phyloP scores from a whole-genome alignment of 768 basidiomycete genomes.

The Rhizopogon roseolus region DNA sequence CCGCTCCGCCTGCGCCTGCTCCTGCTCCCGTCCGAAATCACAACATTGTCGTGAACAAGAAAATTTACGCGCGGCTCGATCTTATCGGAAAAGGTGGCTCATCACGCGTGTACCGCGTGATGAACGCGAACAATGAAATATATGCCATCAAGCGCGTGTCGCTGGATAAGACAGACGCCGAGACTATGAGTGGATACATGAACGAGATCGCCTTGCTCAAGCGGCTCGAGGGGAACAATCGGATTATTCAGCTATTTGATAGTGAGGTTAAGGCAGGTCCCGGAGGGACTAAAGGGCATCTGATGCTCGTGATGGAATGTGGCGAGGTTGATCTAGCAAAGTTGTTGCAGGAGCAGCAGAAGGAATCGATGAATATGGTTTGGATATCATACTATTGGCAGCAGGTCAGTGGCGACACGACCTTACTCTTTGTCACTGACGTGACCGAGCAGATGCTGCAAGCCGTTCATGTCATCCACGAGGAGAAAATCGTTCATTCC shows the following conservation, averaged over 20 bases:
- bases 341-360: constrained; percentile 79
- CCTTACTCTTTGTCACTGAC: constrained; percentile 1
- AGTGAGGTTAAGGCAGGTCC: constrained; percentile 71
- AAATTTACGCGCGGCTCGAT: constrained; percentile 78
- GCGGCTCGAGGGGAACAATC: constrained; percentile 88
- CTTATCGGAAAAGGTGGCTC: constrained; percentile 92
- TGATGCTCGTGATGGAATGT: constrained; percentile 93
- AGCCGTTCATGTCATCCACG: constrained; percentile 97
- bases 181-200: constrained; percentile 89
- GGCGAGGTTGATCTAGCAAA: constrained; percentile 91
- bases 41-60: constrained; percentile 56
- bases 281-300: constrained; percentile 64
- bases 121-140: constrained; percentile 70
- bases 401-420: constrained; percentile 52
- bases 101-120: constrained; percentile 91
- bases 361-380: constrained; percentile 83
- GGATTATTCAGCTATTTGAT: constrained; percentile 90
- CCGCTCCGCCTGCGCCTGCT: constrained; percentile 27
- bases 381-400: constrained; percentile 97
- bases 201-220: constrained; percentile 94
- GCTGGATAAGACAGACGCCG: constrained; percentile 82
- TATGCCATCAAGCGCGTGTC: constrained; percentile 92
- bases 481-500: constrained; percentile 98
- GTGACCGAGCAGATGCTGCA: constrained; percentile 75
- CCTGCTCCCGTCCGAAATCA: constrained; percentile 33